These are phyloP conservation scores for Calonectria pseudoturangicola DNA, from an alignment of 2,329 filamentous ascomycete genomes.

Conservation along the genomic window DNA sequence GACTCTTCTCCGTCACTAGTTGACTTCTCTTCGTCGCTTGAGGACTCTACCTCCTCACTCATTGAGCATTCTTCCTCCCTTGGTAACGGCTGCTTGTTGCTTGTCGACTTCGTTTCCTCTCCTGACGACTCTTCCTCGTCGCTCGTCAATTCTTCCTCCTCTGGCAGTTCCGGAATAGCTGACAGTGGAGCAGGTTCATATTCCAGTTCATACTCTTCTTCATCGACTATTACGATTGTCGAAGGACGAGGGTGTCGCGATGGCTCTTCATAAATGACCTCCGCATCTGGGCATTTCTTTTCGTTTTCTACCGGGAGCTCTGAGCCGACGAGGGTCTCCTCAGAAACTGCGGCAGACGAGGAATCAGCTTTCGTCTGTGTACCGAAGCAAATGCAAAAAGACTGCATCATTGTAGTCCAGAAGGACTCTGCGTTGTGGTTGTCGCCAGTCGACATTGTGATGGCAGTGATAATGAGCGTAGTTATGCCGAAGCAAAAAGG, in stretches of 20 bases:
- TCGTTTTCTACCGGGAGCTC: neutral
- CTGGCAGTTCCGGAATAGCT: neutral
- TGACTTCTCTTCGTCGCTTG: no score
- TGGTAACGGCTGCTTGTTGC: no score
- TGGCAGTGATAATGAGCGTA: neutral
- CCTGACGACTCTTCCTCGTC: neutral
- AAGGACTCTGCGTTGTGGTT: neutral
- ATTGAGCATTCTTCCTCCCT: no score
- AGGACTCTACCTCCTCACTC: neutral
- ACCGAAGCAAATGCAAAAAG: constrained; percentile 6
- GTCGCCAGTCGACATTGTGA: neutral
- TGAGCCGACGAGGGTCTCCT: neutral
- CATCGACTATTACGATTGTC: neutral
- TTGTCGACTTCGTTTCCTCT: no score
- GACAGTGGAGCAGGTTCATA: neutral
- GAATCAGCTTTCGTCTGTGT: neutral
- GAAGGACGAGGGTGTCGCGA: neutral
- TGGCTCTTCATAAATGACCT: neutral
- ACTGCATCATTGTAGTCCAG: constrained; percentile 3
- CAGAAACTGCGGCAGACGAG: neutral
- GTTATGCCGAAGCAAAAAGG: constrained; percentile 1
- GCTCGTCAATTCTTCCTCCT: constrained; percentile 3
- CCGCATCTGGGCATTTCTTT: neutral
- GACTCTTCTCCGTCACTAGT: neutral
- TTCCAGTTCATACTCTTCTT: neutral